phyloP scores from a whole-genome alignment of 495 filamentous ascomycete genomes.

The Penicillium crystallinum region DNA sequence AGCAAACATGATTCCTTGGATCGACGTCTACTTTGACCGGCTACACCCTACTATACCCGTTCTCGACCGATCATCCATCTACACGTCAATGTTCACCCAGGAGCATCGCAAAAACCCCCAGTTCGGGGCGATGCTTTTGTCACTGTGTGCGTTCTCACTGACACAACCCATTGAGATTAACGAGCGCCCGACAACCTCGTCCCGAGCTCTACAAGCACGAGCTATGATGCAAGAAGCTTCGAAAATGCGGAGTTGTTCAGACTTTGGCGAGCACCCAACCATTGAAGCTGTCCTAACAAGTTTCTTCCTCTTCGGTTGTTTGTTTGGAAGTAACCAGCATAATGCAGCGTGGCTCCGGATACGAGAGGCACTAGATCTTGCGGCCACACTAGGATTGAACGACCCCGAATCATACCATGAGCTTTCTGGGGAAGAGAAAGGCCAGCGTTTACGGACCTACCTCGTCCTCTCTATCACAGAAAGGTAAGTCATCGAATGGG shows the following conservation, averaged over 20 bases:
- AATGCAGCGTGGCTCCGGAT: conserved; percentile 56
- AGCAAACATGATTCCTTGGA: conserved; percentile 49
- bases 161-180: conserved; percentile 69
- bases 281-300: conserved; percentile 68
- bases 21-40: conserved; percentile 79
- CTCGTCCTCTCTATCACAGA: conserved; percentile 59
- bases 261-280: conserved; percentile 69
- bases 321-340: conserved; percentile 60
- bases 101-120: conserved; percentile 66
- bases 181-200: conserved; percentile 36
- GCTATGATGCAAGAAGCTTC: conserved; percentile 71
- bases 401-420: conserved; percentile 47
- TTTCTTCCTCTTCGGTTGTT: conserved; percentile 73
- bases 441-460: conserved; percentile 41
- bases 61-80: conserved; percentile 58
- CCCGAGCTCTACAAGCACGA: conserved; percentile 48
- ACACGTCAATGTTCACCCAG: conserved; percentile 54
- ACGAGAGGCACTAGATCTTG: conserved; percentile 54
- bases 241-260: conserved; percentile 66
- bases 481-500: conserved; percentile 29
- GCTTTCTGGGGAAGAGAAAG: conserved; percentile 42
- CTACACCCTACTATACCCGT: conserved; percentile 80
- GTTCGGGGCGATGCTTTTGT: conserved; percentile 59
- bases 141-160: conserved; percentile 77
- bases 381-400: conserved; percentile 54